These are phyloP conservation scores for Alternaria sp. DNA, from an alignment of 2,329 filamentous ascomycete genomes.

Conservation along the genomic window DNA sequence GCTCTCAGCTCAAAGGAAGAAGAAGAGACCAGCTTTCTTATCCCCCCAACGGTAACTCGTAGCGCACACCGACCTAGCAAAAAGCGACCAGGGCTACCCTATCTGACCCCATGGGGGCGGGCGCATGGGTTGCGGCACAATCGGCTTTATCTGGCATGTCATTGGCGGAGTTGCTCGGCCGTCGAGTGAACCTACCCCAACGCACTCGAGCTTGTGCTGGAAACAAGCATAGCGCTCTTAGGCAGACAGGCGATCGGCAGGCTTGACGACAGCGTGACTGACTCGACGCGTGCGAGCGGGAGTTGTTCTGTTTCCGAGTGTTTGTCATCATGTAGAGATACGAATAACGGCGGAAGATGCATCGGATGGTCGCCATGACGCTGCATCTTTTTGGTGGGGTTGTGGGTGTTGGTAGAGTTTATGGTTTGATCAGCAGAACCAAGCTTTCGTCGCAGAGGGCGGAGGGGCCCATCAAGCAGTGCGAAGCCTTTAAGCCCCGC, in stretches of 20 bases:
- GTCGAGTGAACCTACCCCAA: neutral
- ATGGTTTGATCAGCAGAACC: neutral
- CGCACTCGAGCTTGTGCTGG: neutral
- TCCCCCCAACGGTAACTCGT: neutral
- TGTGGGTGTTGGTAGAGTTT: neutral
- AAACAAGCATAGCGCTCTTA: slow-evolving; percentile 4
- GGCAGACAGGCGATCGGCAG: neutral
- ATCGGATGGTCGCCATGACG: neutral
- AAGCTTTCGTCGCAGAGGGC: slow-evolving; percentile 3
- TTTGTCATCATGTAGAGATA: neutral
- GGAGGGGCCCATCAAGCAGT: slow-evolving; percentile 9
- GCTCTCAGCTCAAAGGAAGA: neutral
- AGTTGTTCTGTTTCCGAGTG: slow-evolving; percentile 4
- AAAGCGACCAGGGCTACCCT: neutral
- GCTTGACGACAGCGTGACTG: slow-evolving; percentile 4
- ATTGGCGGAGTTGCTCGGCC: slow-evolving; percentile 1
- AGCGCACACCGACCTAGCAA: neutral
- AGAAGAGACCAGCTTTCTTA: neutral
- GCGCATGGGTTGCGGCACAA: neutral
- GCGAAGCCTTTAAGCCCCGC: slow-evolving; percentile 11
- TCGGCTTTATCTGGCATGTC: neutral
- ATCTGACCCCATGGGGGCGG: slow-evolving; percentile 9
- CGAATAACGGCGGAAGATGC: neutral
- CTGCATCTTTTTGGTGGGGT: neutral
- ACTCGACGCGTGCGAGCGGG: neutral